Conservation (phyloP, 1,139 yeast genomes). For the Kodamaea derodonti region DNA sequence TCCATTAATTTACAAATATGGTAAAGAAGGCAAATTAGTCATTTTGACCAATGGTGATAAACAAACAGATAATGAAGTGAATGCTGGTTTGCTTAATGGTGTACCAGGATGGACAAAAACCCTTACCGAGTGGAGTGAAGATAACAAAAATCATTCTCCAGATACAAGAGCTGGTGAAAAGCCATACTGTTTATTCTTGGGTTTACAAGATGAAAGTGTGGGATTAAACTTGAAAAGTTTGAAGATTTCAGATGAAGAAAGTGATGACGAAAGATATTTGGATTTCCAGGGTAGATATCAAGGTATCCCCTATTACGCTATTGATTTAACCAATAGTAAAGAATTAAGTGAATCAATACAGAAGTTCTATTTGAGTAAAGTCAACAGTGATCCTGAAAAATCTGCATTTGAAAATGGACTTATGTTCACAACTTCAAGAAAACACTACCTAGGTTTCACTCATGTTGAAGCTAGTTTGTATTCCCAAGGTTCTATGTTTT, state of each 20-base stretch:
- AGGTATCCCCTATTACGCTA: conserved; percentile 76
- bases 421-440: conserved; percentile 33
- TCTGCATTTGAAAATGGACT: conserved; percentile 17
- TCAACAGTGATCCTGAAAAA: conserved; percentile 5
- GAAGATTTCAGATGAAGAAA: conserved; percentile 22
- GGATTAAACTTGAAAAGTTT: conserved; percentile 30
- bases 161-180: conserved; percentile 25
- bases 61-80: conserved; percentile 14
- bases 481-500: conserved; percentile 78
- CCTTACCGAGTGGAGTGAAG: conserved; percentile 25
- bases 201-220: conserved; percentile 57
- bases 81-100: conserved; percentile 16
- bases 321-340: conserved; percentile 52
- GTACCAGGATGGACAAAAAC: conserved; percentile 22
- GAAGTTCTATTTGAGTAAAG: conserved; percentile 8
- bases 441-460: conserved; percentile 33
- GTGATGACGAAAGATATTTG: conserved; percentile 27
- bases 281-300: conserved; percentile 49
- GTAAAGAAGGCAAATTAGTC: conserved; percentile 25
- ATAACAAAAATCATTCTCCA: conserved; percentile 32
- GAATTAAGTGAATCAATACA: conserved; percentile 21
- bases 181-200: conserved; percentile 60
- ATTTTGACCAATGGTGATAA: conserved; percentile 35
- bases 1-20: conserved; percentile 34
- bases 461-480: conserved; percentile 59